Evolutionary conservation across 1,284 basidiomycete species (phyloP).

Genomic region (Anthracocystis walkeri): DNA sequence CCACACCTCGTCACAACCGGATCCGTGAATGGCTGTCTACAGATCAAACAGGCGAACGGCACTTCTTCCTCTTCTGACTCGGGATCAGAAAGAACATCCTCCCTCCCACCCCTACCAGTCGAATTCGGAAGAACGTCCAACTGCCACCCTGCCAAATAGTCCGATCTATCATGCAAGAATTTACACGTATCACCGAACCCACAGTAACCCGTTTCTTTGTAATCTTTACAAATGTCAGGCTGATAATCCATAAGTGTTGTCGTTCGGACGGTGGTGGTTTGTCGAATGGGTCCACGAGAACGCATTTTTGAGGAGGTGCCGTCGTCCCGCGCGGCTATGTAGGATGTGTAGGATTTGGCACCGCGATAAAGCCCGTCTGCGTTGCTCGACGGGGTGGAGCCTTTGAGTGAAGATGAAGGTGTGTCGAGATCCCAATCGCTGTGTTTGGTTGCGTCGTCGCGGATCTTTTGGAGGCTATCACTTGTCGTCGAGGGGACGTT

Average conservation of each 20-base stretch:
- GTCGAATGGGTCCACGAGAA: slow-evolving; percentile 70
- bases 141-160: slow-evolving; percentile 97
- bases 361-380: slow-evolving; percentile 92
- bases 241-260: slow-evolving; percentile 98
- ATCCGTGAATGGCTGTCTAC: slow-evolving; percentile 92
- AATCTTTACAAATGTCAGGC: slow-evolving; percentile 99
- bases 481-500: not conserved
- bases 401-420: slow-evolving; percentile 2
- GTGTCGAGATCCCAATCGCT: slow-evolving; percentile 71
- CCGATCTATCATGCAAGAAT: slow-evolving; percentile 73
- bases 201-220: slow-evolving; percentile 99
- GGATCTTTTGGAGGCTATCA: slow-evolving; percentile 51
- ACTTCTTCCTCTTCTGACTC: slow-evolving; percentile 79
- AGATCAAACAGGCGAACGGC: slow-evolving; percentile 96
- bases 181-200: slow-evolving; percentile 99
- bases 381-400: slow-evolving; percentile 29
- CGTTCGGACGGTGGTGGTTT: slow-evolving; percentile 83
- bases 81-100: slow-evolving; percentile 48
- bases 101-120: slow-evolving; percentile 17
- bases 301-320: slow-evolving; percentile 87
- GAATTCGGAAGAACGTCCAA: slow-evolving; percentile 72
- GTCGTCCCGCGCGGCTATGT: slow-evolving; percentile 76
- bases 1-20: slow-evolving; percentile 95
- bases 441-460: slow-evolving; percentile 70
- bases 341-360: slow-evolving; percentile 82